Evolutionary conservation across 192 early-diverging fungal species (phyloP).

Genomic region (Backusella tarrabulga): DNA sequence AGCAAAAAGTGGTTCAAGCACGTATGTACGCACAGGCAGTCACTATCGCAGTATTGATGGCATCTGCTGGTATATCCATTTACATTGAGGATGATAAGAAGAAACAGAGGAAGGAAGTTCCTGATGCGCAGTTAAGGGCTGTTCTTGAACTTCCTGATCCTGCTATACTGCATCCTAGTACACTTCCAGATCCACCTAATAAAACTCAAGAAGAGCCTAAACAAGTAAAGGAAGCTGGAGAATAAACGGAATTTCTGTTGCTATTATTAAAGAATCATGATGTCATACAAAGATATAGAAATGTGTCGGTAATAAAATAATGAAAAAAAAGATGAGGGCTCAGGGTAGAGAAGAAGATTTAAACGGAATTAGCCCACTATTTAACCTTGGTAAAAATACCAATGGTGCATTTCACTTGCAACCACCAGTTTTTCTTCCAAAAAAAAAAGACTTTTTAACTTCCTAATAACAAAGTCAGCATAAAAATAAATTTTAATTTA

Average conservation of each 20-base stretch:
- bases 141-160: conserved; percentile 33
- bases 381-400: no score
- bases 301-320: not conserved
- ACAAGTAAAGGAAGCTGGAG: not conserved
- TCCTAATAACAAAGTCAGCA: no score
- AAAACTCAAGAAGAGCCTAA: not conserved
- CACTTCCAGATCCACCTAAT: not conserved
- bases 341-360: no score
- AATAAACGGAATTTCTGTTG: not conserved
- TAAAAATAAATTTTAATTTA: not conserved
- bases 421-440: no score
- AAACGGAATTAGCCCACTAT: no score
- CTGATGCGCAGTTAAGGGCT: conserved; percentile 33
- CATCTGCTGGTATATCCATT: conserved; percentile 54
- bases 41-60: conserved; percentile 60
- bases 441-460: no score
- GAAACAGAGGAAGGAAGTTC: conserved; percentile 8
- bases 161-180: not conserved
- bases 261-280: not conserved
- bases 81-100: conserved; percentile 33
- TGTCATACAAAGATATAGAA: not conserved
- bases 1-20: conserved; percentile 70
- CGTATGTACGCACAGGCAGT: conserved; percentile 72
- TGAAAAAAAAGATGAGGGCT: no score
- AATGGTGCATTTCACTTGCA: no score